Conservation (phyloP, 2,329 filamentous ascomycete genomes). For the Malbranchea cinnamomea region DNA sequence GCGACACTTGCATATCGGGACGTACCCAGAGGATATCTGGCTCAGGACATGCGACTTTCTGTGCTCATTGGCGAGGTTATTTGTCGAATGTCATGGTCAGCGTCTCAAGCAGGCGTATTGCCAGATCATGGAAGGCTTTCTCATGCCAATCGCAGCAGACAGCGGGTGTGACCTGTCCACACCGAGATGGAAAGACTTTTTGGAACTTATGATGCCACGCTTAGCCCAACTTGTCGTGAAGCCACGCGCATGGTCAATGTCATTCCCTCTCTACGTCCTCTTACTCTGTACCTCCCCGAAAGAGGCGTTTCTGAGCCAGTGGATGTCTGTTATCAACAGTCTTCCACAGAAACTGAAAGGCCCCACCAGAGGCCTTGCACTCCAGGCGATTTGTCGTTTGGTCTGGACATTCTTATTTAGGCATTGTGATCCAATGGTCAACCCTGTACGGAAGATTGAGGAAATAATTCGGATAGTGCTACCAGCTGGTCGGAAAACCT, state of each 20-base stretch:
- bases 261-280: conserved; percentile 76
- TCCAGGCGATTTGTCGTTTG: conserved; percentile 79
- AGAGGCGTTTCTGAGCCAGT: conserved; percentile 72
- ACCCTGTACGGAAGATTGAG: conserved; percentile 65
- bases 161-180: conserved; percentile 63
- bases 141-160: conserved; percentile 74
- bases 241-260: conserved; percentile 77
- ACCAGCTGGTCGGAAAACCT: conserved; percentile 62
- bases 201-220: conserved; percentile 62
- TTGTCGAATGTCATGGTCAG: conserved; percentile 71
- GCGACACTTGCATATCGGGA: conserved; percentile 70
- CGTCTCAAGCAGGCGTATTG: conserved; percentile 90
- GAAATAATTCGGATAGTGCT: conserved; percentile 77
- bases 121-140: conserved; percentile 70
- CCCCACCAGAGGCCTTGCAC: conserved; percentile 57
- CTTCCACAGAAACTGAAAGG: conserved; percentile 77
- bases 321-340: conserved; percentile 66
- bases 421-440: conserved; percentile 53
- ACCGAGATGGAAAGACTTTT: conserved; percentile 74
- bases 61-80: conserved; percentile 64
- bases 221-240: conserved; percentile 77
- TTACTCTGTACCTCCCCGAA: conserved; percentile 76
- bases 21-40: conserved; percentile 61
- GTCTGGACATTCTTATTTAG: conserved; percentile 93
- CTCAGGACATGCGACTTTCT: conserved; percentile 81